Evolutionary conservation across 148 eudicot species (phyloP).

Genomic region (Spergularia marina): DNA sequence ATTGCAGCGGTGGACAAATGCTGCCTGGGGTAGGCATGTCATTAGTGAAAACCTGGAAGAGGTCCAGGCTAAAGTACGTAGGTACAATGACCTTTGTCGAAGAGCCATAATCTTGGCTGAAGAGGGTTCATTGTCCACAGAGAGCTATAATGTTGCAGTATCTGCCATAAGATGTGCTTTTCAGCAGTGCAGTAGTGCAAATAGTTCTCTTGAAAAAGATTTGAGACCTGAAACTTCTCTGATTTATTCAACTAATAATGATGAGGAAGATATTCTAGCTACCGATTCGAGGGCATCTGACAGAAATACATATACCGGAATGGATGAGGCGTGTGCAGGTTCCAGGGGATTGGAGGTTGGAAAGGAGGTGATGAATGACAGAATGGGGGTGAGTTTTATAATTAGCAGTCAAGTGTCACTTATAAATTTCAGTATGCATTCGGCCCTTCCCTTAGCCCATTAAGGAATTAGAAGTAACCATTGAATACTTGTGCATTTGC

Average conservation of each 20-base stretch:
- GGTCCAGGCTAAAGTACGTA: constrained; percentile 53
- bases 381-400: constrained; percentile 38
- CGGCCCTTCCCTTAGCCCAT: too few relatives aligned
- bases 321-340: constrained; percentile 22
- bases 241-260: constrained; percentile 24
- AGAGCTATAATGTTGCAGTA: constrained; percentile 47
- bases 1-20: constrained; percentile 70
- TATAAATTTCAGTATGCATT: not conserved
- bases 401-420: not conserved
- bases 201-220: constrained; percentile 32
- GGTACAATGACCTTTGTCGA: constrained; percentile 60
- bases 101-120: constrained; percentile 64
- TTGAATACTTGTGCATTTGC: constrained; percentile 12
- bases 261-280: constrained; percentile 39
- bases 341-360: constrained; percentile 36
- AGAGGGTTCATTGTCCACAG: constrained; percentile 62
- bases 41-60: constrained; percentile 50
- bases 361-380: constrained; percentile 26
- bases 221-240: constrained; percentile 26
- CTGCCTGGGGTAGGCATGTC: constrained; percentile 51
- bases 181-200: constrained; percentile 42
- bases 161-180: constrained; percentile 48
- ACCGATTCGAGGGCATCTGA: constrained; percentile 27
- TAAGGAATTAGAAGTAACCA: too few relatives aligned
- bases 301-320: constrained; percentile 25